Conservation (phyloP, 768 basidiomycete genomes). For the Lactifluus volemus region DNA sequence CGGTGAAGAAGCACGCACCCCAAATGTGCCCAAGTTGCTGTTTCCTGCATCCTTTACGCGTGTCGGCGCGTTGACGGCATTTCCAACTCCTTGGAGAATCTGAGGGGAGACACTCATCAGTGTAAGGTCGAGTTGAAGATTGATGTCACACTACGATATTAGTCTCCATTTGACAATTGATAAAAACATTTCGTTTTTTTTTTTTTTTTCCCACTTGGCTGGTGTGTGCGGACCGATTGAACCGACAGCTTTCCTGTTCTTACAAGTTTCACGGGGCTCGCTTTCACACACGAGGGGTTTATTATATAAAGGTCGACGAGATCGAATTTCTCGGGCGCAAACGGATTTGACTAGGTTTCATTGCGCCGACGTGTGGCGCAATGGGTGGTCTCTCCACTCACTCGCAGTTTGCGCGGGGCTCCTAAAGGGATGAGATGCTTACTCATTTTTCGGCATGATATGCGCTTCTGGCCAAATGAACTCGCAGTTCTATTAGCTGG, state of each 20-base stretch:
- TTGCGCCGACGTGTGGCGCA: too few species aligned
- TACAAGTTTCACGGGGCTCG: not conserved
- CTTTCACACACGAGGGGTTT: constrained; percentile 5
- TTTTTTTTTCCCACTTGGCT: not conserved
- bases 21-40: constrained; percentile 63
- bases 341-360: too few species aligned
- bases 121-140: constrained; percentile 1
- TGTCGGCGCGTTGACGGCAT: constrained; percentile 41
- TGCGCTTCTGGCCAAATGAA: constrained; percentile 6
- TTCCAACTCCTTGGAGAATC: constrained; percentile 30
- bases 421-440: not conserved
- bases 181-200: not conserved
- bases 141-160: not conserved
- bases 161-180: not conserved
- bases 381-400: too few species aligned
- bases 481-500: not conserved
- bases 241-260: not conserved
- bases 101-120: constrained; percentile 25
- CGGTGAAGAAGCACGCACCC: constrained; percentile 33
- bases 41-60: constrained; percentile 45
- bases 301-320: not conserved
- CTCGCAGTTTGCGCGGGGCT: constrained; percentile 6
- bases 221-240: not conserved
- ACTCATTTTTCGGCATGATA: not conserved
- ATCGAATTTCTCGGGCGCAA: not conserved